Evolutionary conservation across 78 protist genomes (phyloP).

Genomic region (Corallochytrium limacisporum): DNA sequence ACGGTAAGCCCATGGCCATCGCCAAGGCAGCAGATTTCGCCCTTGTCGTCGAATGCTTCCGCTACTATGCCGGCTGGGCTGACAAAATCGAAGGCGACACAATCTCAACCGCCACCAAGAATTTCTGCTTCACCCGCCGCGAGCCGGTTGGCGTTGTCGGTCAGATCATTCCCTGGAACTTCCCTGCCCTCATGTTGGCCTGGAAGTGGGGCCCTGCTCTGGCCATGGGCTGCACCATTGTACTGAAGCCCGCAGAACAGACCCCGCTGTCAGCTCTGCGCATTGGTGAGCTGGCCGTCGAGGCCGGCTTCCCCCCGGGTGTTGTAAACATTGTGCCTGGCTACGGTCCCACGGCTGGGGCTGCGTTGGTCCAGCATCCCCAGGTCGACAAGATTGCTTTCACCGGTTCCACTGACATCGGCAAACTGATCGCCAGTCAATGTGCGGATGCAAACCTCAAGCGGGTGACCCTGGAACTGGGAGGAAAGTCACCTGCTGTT

Average conservation of each 20-base stretch:
- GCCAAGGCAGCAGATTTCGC: neutral
- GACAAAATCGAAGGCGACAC: slow-evolving; percentile 29
- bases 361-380: slow-evolving; percentile 35
- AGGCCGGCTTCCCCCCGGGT: slow-evolving; percentile 83
- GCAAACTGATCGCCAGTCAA: slow-evolving; percentile 6
- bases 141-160: slow-evolving; percentile 49
- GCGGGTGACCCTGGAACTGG: slow-evolving; percentile 56
- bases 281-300: slow-evolving; percentile 34
- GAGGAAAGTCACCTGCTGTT: slow-evolving; percentile 83
- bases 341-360: slow-evolving; percentile 49
- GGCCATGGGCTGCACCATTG: slow-evolving; percentile 68
- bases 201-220: slow-evolving; percentile 56
- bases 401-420: slow-evolving; percentile 58
- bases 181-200: slow-evolving; percentile 5
- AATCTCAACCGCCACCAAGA: slow-evolving; percentile 1
- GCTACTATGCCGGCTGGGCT: slow-evolving; percentile 22
- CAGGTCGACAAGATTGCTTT: slow-evolving; percentile 62
- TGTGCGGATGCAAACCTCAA: neutral
- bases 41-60: neutral
- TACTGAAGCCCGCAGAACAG: slow-evolving; percentile 69
- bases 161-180: slow-evolving; percentile 51
- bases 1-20: slow-evolving; percentile 13
- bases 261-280: slow-evolving; percentile 74
- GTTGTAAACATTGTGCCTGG: slow-evolving; percentile 74
- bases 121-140: neutral